phyloP scores from a whole-genome alignment of 768 basidiomycete genomes.

The Auricularia sp. region DNA sequence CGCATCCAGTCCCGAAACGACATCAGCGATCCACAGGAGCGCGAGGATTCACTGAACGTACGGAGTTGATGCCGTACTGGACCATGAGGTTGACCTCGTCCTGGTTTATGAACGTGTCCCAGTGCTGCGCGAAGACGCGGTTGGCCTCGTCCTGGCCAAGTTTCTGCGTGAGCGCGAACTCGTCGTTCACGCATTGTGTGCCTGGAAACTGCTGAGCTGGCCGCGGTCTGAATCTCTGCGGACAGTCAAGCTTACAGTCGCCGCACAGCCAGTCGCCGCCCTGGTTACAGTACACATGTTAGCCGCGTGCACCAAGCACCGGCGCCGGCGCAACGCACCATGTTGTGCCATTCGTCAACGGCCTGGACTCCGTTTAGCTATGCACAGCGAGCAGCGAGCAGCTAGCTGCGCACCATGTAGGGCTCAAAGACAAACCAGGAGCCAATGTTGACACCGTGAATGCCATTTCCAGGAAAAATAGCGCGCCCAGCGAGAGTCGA shows the following conservation, averaged over 20 bases:
- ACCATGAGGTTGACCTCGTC: slow-evolving; percentile 1
- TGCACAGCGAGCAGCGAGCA: not conserved
- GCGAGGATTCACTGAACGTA: not conserved
- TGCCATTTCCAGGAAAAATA: not conserved
- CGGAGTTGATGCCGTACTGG: slow-evolving; percentile 1
- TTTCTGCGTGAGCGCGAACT: slow-evolving; percentile 27
- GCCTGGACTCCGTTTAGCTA: not conserved
- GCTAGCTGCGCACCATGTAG: not conserved
- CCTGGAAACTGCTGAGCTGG: not conserved
- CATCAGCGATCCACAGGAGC: not conserved
- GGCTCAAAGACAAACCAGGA: not conserved
- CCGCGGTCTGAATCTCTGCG: not conserved
- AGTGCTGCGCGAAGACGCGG: not conserved
- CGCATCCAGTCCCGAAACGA: not conserved
- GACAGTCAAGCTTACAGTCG: not conserved
- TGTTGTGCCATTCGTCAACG: not conserved
- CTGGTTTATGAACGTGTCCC: not conserved
- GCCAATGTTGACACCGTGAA: not conserved
- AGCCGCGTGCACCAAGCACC: not conserved
- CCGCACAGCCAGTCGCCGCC: slow-evolving; percentile 1
- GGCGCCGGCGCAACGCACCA: not conserved
- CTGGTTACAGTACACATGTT: not conserved
- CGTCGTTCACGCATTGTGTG: slow-evolving; percentile 17
- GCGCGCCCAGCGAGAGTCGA: not conserved
- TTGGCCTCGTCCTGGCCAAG: slow-evolving; percentile 29